Evolutionary conservation across 371 early-diverging fungal species (phyloP).

Genomic region (Phascolomyces articulosus): DNA sequence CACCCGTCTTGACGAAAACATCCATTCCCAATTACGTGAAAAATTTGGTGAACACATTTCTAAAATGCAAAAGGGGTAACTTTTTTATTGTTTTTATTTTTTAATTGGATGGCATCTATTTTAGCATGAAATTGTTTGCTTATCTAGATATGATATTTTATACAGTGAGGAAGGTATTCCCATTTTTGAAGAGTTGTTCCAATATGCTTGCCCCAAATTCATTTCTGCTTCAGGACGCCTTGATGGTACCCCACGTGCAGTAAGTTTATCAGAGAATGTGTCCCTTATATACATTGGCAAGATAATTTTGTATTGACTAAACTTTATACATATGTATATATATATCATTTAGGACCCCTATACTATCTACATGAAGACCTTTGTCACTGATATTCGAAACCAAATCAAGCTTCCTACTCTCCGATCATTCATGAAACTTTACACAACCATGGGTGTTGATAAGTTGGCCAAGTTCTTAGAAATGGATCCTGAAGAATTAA

Average conservation of each 20-base stretch:
- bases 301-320: no score
- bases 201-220: slow-evolving; percentile 94
- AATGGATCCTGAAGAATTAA: slow-evolving; percentile 77
- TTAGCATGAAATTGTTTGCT: no score
- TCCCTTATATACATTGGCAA: no score
- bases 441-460: slow-evolving; percentile 87
- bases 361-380: slow-evolving; percentile 82
- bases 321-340: neutral
- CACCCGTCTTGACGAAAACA: slow-evolving; percentile 91
- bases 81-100: neutral
- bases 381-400: slow-evolving; percentile 82
- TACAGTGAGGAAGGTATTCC: slow-evolving; percentile 78
- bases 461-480: slow-evolving; percentile 91
- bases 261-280: slow-evolving; percentile 22
- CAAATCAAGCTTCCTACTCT: slow-evolving; percentile 87
- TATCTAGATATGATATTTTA: neutral
- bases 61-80: slow-evolving; percentile 82
- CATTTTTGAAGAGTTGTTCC: slow-evolving; percentile 88
- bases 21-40: slow-evolving; percentile 87
- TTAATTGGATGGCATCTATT: no score
- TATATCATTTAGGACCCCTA: slow-evolving; percentile 60
- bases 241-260: slow-evolving; percentile 43
- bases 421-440: slow-evolving; percentile 92
- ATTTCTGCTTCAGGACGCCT: slow-evolving; percentile 83
- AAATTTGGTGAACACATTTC: slow-evolving; percentile 90